phyloP scores from a whole-genome alignment of 1,139 yeast genomes.

The Meyerozyma smithsonii region DNA sequence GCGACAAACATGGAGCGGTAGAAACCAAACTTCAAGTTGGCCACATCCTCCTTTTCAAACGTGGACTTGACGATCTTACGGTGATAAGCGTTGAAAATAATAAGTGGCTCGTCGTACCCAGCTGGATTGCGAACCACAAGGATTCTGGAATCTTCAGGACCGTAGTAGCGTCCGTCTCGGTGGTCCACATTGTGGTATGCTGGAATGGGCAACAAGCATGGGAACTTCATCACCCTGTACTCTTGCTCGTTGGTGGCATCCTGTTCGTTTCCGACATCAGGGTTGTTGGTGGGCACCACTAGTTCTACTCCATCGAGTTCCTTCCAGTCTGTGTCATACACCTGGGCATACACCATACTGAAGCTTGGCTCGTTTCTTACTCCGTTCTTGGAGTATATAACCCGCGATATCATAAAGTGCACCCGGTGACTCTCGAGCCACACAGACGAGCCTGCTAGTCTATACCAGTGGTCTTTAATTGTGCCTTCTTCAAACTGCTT shows the following conservation, averaged over 20 bases:
- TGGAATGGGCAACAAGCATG: conserved; percentile 6
- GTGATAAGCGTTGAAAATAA: conserved; percentile 6
- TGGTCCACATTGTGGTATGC: conserved; percentile 3
- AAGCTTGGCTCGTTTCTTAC: conserved; percentile 2
- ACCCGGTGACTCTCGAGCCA: conserved; percentile 11
- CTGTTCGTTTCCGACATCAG: conserved; percentile 11
- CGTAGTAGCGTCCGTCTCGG: conserved; percentile 1
- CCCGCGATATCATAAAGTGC: conserved; percentile 12
- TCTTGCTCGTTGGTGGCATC: not conserved
- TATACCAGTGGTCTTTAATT: conserved; percentile 15
- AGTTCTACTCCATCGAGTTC: conserved; percentile 8
- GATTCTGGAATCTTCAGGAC: conserved; percentile 6
- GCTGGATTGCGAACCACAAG: conserved; percentile 4
- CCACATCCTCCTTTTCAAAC: conserved; percentile 34
- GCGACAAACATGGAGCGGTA: conserved; percentile 5
- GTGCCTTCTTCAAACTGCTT: conserved; percentile 16
- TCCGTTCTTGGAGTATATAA: conserved; percentile 7
- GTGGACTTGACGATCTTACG: conserved; percentile 1
- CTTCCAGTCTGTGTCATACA: conserved; percentile 10
- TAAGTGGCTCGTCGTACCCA: conserved; percentile 7
- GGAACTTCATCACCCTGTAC: conserved; percentile 1
- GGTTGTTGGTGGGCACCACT: conserved; percentile 16
- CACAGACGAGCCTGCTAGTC: conserved; percentile 12
- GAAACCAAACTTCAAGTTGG: conserved; percentile 8
- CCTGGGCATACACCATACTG: conserved; percentile 8